These are phyloP conservation scores for Fraxinus sp. DNA, from an alignment of 305 asterid species.

Conservation along the genomic window DNA sequence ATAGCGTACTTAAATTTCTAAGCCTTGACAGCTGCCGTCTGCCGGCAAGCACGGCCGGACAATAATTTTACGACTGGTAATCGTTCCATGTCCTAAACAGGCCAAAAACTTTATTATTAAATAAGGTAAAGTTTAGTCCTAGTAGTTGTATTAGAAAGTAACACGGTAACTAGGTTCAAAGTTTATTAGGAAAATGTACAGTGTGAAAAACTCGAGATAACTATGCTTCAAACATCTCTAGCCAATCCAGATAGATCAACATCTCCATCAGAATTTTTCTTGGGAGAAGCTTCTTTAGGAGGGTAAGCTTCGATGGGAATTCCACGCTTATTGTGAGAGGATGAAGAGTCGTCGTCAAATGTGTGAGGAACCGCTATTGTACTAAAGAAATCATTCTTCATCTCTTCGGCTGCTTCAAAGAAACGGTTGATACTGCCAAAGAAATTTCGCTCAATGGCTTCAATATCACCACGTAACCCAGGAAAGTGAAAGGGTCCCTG, in stretches of 20 bases:
- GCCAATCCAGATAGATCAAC: constrained; percentile 64
- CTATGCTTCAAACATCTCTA: constrained; percentile 55
- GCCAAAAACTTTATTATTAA: not conserved
- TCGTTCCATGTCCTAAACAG: not conserved
- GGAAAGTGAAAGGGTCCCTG: constrained; percentile 46
- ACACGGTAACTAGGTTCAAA: not conserved
- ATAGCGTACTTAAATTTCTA: not conserved
- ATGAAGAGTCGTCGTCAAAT: constrained; percentile 28
- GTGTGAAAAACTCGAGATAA: not conserved
- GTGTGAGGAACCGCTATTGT: constrained; percentile 45
- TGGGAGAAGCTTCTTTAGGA: constrained; percentile 33
- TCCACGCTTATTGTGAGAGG: constrained; percentile 32
- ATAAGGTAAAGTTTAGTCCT: not conserved
- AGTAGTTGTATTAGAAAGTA: not conserved
- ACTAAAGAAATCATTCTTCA: constrained; percentile 53
- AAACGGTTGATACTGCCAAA: constrained; percentile 46
- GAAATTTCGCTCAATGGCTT: constrained; percentile 63
- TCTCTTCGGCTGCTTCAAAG: constrained; percentile 71
- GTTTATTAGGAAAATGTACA: not conserved
- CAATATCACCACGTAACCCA: constrained; percentile 67
- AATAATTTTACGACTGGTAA: not conserved
- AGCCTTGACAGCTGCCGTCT: constrained; percentile 23
- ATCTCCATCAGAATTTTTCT: constrained; percentile 43
- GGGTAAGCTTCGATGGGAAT: constrained; percentile 41
- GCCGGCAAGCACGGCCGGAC: constrained; percentile 22